Evolutionary conservation across 306 rosid species (phyloP), one percentile per base, ranked within the genome.

Genomic region (Hippophae rhamnoides): DNA sequence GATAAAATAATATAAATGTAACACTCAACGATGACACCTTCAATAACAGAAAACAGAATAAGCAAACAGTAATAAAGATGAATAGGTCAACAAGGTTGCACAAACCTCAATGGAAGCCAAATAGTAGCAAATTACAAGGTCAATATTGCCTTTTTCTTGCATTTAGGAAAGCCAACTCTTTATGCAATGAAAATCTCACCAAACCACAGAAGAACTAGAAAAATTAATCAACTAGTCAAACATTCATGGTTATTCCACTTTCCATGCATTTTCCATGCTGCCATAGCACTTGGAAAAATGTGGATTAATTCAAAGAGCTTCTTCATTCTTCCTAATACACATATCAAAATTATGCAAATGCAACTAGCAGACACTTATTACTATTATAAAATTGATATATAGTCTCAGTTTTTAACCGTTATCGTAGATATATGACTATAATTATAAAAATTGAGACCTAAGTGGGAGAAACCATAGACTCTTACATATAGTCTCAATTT

Each of bases 191-290:
- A 52, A 47, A 44, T 45, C 14, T 58, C 63, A 54, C 63, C 52
- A 43, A 64, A 47, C 45, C 47, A 49, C 8, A 44, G 27, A 49
- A 23, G 42, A 51, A 49, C 45, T 7, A 48, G 51, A 40, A 52
- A 48, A 58, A 5, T 7, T 12, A 23, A 7, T 11, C 3, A 50
- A 62, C 38, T 26, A 50, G 38, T 44, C 1, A 49, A 41, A 60
- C 43, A 45, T 25, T 25, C 41, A 10, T 25, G 6, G 13, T 66
- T 31, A 31, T 31, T 31, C 5, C 38, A 83, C 97, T 89, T 90
- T 90, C 95, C 89, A 90, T 61, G 97, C 97, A 77, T 90, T 90
- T 38, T 95, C 97, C 97, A 90, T 87, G 65, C 86, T 90, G 56
- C 97, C 97, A 45, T 90, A 90, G 69, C 97, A 87, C 76, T 90